Conservation (phyloP, 1,284 basidiomycete genomes). For the Coriolopsis trogii region DNA sequence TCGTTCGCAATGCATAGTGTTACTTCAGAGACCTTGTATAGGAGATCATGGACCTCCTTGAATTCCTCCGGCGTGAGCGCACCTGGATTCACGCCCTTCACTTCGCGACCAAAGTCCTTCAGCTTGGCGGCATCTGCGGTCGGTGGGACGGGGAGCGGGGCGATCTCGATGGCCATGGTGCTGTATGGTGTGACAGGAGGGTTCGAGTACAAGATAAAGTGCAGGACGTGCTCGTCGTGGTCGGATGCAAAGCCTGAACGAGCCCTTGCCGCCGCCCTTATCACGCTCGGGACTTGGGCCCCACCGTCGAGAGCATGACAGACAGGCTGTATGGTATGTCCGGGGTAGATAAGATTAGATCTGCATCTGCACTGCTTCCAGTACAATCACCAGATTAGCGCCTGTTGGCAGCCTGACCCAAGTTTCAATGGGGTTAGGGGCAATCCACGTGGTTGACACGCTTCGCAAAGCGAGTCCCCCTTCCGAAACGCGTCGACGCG, state of each 20-base stretch:
- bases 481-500: slow-evolving; percentile 27
- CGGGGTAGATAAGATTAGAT: slow-evolving; percentile 11
- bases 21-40: slow-evolving; percentile 50
- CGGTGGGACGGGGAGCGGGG: slow-evolving; percentile 48
- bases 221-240: background rate
- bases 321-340: background rate
- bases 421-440: background rate
- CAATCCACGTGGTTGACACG: slow-evolving; percentile 14
- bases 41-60: slow-evolving; percentile 50
- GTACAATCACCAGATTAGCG: background rate
- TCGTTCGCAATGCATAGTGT: background rate
- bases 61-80: slow-evolving; percentile 46
- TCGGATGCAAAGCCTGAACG: background rate
- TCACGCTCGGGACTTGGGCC: background rate
- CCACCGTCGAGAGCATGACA: background rate
- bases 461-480: slow-evolving; percentile 8
- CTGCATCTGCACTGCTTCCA: no score
- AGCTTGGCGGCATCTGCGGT: slow-evolving; percentile 52
- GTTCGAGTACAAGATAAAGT: background rate
- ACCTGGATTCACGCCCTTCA: slow-evolving; percentile 54
- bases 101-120: slow-evolving; percentile 51
- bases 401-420: background rate
- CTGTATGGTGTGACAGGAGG: background rate
- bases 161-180: slow-evolving; percentile 45
- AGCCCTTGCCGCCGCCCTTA: background rate